Percentiles rank a stretch among this genome's conserved stretches.
phyloP scores from a whole-genome alignment of 108 stramenopile species.

The Hondaea fermentalgiana region DNA sequence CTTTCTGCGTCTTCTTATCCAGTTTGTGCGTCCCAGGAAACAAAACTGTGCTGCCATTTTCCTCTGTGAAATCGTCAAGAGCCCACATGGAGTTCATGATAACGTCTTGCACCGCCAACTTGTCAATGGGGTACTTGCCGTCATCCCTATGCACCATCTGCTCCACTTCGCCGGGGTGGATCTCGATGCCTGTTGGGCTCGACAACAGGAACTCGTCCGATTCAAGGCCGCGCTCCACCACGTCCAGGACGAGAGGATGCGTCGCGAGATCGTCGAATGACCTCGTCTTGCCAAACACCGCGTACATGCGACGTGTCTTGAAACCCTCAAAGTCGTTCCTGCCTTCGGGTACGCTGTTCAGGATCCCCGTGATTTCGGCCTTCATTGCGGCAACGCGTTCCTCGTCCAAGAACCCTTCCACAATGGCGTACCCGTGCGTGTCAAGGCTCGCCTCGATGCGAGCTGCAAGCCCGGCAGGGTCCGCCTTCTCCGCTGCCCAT shows the following conservation, averaged over 20 bases:
- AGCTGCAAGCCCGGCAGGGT: neutral
- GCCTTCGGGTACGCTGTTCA: neutral
- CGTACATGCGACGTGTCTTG: neutral
- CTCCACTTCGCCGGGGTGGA: neutral
- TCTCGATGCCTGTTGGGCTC: neutral
- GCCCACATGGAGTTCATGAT: constrained; percentile 19
- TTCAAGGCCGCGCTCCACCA: neutral
- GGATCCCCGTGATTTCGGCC: neutral
- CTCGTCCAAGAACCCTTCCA: neutral
- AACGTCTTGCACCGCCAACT: neutral
- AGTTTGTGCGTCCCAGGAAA: neutral
- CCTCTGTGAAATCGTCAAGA: neutral
- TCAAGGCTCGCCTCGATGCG: neutral
- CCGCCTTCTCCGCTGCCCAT: no score
- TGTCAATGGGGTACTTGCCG: neutral
- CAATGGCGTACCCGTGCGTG: neutral
- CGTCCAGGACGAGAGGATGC: neutral
- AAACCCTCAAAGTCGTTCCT: neutral
- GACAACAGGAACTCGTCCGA: neutral
- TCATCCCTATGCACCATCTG: neutral
- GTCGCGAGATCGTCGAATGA: neutral
- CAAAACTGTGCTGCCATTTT: neutral
- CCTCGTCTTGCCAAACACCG: neutral
- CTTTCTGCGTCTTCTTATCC: neutral
- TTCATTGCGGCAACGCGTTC: neutral